A percentile compares a stretch with the other conserved stretches of the same genome.
These are phyloP conservation scores for Xylaria bambusicola DNA, from an alignment of 495 filamentous ascomycete species.

Conservation along the genomic window DNA sequence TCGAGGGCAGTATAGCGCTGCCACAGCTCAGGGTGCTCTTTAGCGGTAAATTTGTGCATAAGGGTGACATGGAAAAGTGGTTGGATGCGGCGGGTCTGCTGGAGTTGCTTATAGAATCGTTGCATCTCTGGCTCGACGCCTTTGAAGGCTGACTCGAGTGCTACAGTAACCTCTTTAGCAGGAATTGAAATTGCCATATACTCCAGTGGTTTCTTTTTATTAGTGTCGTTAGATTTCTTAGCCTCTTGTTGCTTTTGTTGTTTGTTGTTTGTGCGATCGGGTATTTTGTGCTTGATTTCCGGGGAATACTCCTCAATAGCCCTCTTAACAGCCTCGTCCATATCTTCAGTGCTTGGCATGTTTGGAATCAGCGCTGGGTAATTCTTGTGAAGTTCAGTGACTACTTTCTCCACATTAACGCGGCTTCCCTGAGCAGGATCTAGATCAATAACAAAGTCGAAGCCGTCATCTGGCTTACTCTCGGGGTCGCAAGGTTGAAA, in stretches of 20 bases:
- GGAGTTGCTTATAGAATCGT: conserved; percentile 74
- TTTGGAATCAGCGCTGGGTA: conserved; percentile 74
- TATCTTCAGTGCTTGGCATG: conserved; percentile 70
- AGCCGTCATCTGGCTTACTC: conserved; percentile 68
- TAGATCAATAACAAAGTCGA: conserved; percentile 83
- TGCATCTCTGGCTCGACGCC: conserved; percentile 47
- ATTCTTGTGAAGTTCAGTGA: conserved; percentile 64
- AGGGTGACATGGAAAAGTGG: conserved; percentile 90
- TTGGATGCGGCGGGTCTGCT: conserved; percentile 73
- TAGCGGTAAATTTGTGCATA: conserved; percentile 70
- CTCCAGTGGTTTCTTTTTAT: conserved; percentile 64
- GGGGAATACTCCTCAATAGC: conserved; percentile 81
- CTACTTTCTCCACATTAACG: conserved; percentile 79
- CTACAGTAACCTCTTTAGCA: conserved; percentile 54
- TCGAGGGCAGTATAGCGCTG: conserved; percentile 58
- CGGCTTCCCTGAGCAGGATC: conserved; percentile 75
- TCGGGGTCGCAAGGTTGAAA: conserved; percentile 75
- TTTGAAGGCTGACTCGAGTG: conserved; percentile 70
- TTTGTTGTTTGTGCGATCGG: conserved; percentile 43
- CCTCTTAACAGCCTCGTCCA: conserved; percentile 76
- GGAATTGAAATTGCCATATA: conserved; percentile 77
- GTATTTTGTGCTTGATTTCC: conserved; percentile 70
- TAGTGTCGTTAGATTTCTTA: conserved; percentile 27
- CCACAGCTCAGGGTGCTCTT: conserved; percentile 69
- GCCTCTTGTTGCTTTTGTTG: conserved; percentile 43